Conservation (phyloP, 805 yeast species). For the Scheffersomyces spartinae region DNA sequence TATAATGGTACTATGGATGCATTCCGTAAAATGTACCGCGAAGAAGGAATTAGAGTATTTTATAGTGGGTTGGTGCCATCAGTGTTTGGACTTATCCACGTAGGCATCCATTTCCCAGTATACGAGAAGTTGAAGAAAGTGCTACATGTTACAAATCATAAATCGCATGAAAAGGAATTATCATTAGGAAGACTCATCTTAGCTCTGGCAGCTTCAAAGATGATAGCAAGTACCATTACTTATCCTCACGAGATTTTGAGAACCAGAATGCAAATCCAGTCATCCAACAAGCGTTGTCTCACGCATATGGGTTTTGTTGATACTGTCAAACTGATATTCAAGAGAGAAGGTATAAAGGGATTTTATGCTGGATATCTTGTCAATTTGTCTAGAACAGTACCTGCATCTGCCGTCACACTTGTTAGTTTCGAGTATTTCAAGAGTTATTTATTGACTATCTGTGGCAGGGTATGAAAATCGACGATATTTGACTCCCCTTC, state of each 20-base stretch:
- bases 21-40: slow-evolving; percentile 58
- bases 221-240: slow-evolving; percentile 79
- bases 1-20: slow-evolving; percentile 82
- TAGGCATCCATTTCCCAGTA: slow-evolving; percentile 92
- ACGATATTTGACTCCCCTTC: too few species aligned
- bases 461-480: too few species aligned
- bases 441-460: too few species aligned
- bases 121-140: slow-evolving; percentile 69
- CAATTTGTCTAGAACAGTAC: slow-evolving; percentile 82
- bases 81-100: slow-evolving; percentile 80
- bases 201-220: slow-evolving; percentile 75
- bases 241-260: slow-evolving; percentile 94
- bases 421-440: slow-evolving; percentile 82
- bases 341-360: slow-evolving; percentile 66
- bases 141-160: slow-evolving; percentile 20
- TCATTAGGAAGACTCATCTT: slow-evolving; percentile 20
- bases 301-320: slow-evolving; percentile 10
- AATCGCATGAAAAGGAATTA: not conserved
- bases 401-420: slow-evolving; percentile 90
- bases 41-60: slow-evolving; percentile 73
- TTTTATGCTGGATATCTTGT: slow-evolving; percentile 86
- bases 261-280: slow-evolving; percentile 74
- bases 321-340: slow-evolving; percentile 31
- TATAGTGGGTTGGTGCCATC: slow-evolving; percentile 90
- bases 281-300: slow-evolving; percentile 14